Conservation (phyloP, 108 stramenopile genomes). For the Nitzschia sp. region DNA sequence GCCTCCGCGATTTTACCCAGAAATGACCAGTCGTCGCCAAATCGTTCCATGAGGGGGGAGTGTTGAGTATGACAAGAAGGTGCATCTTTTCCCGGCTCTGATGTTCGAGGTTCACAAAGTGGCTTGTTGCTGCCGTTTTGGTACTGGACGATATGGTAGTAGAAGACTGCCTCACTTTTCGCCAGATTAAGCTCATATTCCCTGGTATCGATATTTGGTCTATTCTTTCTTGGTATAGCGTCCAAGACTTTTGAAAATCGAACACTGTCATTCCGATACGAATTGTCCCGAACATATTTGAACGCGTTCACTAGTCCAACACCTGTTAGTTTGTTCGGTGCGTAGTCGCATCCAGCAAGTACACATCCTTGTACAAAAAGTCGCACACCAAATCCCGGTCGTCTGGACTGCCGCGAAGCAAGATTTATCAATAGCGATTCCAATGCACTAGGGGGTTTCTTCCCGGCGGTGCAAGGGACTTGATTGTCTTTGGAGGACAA, state of each 20-base stretch:
- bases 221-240: constrained; percentile 33
- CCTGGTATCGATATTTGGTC: constrained; percentile 33
- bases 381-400: constrained; percentile 68
- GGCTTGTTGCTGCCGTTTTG: constrained; percentile 7
- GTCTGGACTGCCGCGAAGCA: constrained; percentile 37
- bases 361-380: constrained; percentile 94
- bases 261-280: constrained; percentile 42
- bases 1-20: constrained; percentile 19
- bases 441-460: constrained; percentile 30
- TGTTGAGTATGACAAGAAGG: constrained; percentile 5
- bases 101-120: constrained; percentile 3
- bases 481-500: constrained; percentile 25
- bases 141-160: constrained; percentile 66
- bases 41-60: constrained; percentile 44
- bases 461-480: not conserved
- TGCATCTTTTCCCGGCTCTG: not conserved
- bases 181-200: constrained; percentile 67
- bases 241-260: constrained; percentile 59
- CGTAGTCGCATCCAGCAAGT: constrained; percentile 96
- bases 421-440: constrained; percentile 50
- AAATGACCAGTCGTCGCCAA: constrained; percentile 36
- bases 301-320: constrained; percentile 92
- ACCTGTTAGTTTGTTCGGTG: constrained; percentile 69
- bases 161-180: constrained; percentile 86
- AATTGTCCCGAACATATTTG: constrained; percentile 70